Evolutionary conservation across 495 filamentous ascomycete genomes (phyloP).

Genomic region (Amphirosellinia nigrospora): DNA sequence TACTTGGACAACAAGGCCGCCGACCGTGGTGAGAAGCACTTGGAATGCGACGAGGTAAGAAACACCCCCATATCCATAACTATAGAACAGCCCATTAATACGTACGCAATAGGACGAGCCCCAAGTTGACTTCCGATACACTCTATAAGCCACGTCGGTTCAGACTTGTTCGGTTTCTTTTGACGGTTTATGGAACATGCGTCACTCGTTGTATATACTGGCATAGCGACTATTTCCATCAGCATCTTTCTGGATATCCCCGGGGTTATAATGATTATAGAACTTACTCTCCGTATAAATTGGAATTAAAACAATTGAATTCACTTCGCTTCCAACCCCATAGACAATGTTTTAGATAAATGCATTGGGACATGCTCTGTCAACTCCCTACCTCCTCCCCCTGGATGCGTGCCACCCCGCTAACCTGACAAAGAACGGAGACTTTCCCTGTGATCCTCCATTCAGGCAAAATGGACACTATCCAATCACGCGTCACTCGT

Average conservation of each 20-base stretch:
- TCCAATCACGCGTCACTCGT: conserved; percentile 22
- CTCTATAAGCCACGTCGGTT: conserved; percentile 37
- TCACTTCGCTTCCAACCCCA: conserved; percentile 7
- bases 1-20: conserved; percentile 48
- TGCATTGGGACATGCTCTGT: too few relatives aligned
- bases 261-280: conserved; percentile 19
- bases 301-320: conserved; percentile 3
- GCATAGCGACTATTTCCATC: conserved; percentile 19
- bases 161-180: not conserved
- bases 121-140: conserved; percentile 50
- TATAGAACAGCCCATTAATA: conserved; percentile 20
- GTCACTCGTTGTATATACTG: conserved; percentile 23
- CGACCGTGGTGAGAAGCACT: conserved; percentile 50
- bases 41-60: conserved; percentile 51
- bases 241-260: conserved; percentile 19
- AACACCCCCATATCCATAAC: not conserved
- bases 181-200: not conserved
- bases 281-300: conserved; percentile 5
- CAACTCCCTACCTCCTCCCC: too few relatives aligned
- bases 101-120: conserved; percentile 41
- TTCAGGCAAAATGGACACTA: conserved; percentile 31
- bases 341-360: not conserved
- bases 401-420: conserved; percentile 9
- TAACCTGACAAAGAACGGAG: conserved; percentile 36
- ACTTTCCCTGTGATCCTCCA: not conserved